Evolutionary conservation across 164 flowering plant genomes (phyloP), one percentile per base, ranked within the genome.

Genomic region (Liriodendron chinense): DNA sequence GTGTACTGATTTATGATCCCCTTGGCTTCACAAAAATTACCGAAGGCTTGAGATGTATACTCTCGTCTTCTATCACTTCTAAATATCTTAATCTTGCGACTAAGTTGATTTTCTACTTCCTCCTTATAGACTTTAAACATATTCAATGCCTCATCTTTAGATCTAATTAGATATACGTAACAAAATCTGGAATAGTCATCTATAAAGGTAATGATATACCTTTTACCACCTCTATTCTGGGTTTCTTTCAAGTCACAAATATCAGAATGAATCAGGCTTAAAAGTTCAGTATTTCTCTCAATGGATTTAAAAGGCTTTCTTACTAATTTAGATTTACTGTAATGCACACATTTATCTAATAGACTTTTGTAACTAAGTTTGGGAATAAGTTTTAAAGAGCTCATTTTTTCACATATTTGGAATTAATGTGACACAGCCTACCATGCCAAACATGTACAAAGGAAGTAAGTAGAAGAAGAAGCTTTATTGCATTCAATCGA

Each of bases 381-480:
- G 2, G 28, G 75, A 61, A 12, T 34, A 5, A 79, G 43, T 7
- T 72, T 63, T 34, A 75, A 34, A 23, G 9, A 67, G 34, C 72
- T 75, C 81, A 74, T 70, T 13, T 22, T 18, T 20, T 23, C 4
- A 74, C 47, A 56, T 28, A 66, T 49, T 26, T 64, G 2, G 21
- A 0, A 68, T 70, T 74, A 0, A 74, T 43, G 50, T 78, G 74
- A 62, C 77, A 69, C 18, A 74, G 26, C 28, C 74, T 64, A 74
- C 59, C 70, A 70, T 78, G 73, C 80, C 74, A 78, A n/a, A 78
- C 34, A 28, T 28, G 18, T 63, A 4, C 43, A 22, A 47, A 72
- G 14, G 2, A 57, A 23, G 8, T 75, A 73, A 69, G 23, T 23
- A 34, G 4, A 34, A 68, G 26, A 69, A 74, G 47, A 47, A 43